Base-by-base conservation (phyloP, 1,139 yeast genomes). In the Arxiozyma heterogenica region DNA sequence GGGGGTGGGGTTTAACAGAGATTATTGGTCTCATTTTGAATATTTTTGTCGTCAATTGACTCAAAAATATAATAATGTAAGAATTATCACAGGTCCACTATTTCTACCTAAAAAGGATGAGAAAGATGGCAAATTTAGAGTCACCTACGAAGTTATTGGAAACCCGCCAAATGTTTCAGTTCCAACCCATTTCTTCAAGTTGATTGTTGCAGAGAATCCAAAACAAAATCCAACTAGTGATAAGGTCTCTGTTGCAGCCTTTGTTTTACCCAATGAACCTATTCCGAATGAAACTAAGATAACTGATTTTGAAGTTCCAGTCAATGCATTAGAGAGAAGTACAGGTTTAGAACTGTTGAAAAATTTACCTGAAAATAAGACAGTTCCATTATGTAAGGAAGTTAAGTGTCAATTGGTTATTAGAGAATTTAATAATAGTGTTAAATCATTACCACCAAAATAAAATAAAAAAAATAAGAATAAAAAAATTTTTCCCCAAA, bases 21-120 rank as follows among this genome's bases (percentile, higher is more conserved):
- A 93, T 69, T 90, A 84, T 63, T 93, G 99, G 99, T 95, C 97
- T 0, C 96, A 90, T 70, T 81, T 94, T 58, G 99, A 93, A 70
- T 87, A 87, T 64, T 93, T 93, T 67, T 83, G 84, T 53, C 78
- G 99, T 57, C 76, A 88, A 54, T 75, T 93, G 59, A 86, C 96
- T 6, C 64, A 71, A 21, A 75, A 75, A 52, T 93, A 86, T 69
- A 79, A 79, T 54, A 77, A 82, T 52, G 96, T 94, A 17, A 77
- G 97, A 57, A 78, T 93, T 49, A 84, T 93, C 68, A 93, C 98
- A 0, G 99, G 99, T 4, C 98, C 98, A 0, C 74, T 94, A 55
- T 93, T 84, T 67, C 77, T 93, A 55, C 98, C 99, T 5, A 85
- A 84, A 64, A 75, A 75, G 56, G 80, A 82, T 59, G 80, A 83